Conservation (phyloP, 2,329 filamentous ascomycete genomes). For the Apiospora rasikravindrae region DNA sequence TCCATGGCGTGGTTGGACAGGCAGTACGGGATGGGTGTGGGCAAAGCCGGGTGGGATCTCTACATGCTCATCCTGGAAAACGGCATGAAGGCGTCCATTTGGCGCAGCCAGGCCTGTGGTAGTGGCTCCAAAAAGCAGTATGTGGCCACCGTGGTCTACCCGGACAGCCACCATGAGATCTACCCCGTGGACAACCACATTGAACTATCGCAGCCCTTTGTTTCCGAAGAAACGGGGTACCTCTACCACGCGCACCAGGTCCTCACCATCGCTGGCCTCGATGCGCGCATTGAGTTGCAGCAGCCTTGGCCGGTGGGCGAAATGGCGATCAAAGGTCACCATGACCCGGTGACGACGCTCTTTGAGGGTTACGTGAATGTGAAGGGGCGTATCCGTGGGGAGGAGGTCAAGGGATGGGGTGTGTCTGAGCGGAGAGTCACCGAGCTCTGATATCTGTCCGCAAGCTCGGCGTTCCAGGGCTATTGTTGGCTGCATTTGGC, state of each 20-base stretch:
- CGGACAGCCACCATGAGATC: neutral
- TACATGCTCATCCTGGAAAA: neutral
- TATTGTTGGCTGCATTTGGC: too few relatives aligned
- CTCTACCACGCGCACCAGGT: slow-evolving; percentile 3
- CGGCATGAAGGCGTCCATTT: neutral
- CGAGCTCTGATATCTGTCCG: neutral
- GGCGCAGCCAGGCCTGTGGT: neutral
- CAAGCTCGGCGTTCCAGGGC: too few relatives aligned
- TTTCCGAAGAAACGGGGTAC: neutral
- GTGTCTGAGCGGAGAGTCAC: neutral
- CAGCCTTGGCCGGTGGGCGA: neutral
- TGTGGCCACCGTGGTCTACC: neutral
- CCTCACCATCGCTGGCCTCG: neutral
- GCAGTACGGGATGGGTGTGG: neutral
- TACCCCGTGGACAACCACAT: neutral
- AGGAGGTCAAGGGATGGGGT: neutral
- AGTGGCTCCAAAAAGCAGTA: neutral
- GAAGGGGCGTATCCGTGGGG: neutral
- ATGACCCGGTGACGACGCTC: neutral
- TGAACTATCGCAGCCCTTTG: neutral
- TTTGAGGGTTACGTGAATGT: neutral
- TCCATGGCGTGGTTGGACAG: neutral
- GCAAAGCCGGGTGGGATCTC: neutral
- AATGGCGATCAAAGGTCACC: neutral
- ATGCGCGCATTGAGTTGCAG: neutral